These are phyloP conservation scores for Haplosporangium sp. DNA, from an alignment of 371 early-diverging fungal genomes.

Conservation along the genomic window DNA sequence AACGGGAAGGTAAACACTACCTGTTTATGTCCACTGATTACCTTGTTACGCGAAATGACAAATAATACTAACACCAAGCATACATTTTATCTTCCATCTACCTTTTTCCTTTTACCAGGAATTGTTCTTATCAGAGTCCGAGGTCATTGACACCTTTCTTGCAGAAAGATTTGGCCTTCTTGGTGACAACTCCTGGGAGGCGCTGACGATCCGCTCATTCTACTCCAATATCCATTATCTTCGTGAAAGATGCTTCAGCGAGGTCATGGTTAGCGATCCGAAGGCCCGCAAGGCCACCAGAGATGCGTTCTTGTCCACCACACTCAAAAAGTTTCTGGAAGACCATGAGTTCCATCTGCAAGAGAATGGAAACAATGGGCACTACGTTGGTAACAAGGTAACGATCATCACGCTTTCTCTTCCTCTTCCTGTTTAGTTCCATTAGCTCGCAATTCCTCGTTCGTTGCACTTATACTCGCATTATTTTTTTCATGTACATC, in stretches of 20 bases:
- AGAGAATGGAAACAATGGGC: slow-evolving; percentile 41
- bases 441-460: too few species aligned
- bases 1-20: slow-evolving; percentile 12
- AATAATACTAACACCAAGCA: background rate
- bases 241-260: slow-evolving; percentile 19
- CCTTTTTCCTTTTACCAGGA: slow-evolving; percentile 9
- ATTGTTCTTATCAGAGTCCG: slow-evolving; percentile 21
- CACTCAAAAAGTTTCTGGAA: slow-evolving; percentile 17
- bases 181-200: slow-evolving; percentile 37
- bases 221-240: slow-evolving; percentile 34
- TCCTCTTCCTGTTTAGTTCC: too few species aligned
- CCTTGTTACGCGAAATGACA: background rate
- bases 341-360: slow-evolving; percentile 38
- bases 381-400: slow-evolving; percentile 48
- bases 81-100: background rate
- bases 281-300: background rate
- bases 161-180: slow-evolving; percentile 33
- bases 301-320: slow-evolving; percentile 4
- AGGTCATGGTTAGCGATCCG: background rate
- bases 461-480: too few species aligned
- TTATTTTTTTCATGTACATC: background rate
- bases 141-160: slow-evolving; percentile 32
- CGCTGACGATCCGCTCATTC: slow-evolving; percentile 23
- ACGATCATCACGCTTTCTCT: too few species aligned
- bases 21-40: background rate